A percentile compares a stretch with the other conserved stretches of the same genome.
Evolutionary conservation across 768 basidiomycete species (phyloP).

Genomic region (Strobilomyces dryophilus): DNA sequence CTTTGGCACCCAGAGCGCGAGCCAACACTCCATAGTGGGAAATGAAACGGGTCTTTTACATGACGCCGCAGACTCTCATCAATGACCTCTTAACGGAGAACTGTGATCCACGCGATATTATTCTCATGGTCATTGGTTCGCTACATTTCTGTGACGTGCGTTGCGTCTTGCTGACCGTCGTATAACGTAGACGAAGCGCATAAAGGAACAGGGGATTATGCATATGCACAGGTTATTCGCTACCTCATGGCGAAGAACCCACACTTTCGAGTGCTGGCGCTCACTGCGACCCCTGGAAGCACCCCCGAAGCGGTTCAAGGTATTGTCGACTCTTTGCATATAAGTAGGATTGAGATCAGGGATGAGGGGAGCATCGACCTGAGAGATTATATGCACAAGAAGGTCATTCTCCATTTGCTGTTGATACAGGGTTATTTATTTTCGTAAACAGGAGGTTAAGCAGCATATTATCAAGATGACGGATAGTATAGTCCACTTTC

Average conservation of each 20-base stretch:
- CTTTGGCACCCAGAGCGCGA: neutral
- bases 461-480: conserved; percentile 76
- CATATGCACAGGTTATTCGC: conserved; percentile 85
- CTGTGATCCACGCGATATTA: conserved; percentile 75
- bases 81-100: conserved; percentile 76
- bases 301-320: conserved; percentile 83
- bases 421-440: neutral
- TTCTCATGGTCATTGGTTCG: conserved; percentile 85
- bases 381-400: conserved; percentile 80
- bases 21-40: conserved; percentile 51
- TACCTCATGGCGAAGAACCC: conserved; percentile 94
- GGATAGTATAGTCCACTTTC: conserved; percentile 59
- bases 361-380: conserved; percentile 89
- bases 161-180: conserved; percentile 1
- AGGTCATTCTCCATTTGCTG: conserved; percentile 44
- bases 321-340: conserved; percentile 90
- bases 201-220: conserved; percentile 88
- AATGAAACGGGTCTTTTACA: conserved; percentile 85
- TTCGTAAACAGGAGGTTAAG: conserved; percentile 52
- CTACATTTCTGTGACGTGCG: conserved; percentile 1
- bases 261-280: conserved; percentile 85
- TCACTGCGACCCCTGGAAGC: conserved; percentile 93
- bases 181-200: conserved; percentile 81
- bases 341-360: conserved; percentile 91
- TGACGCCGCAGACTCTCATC: conserved; percentile 92